phyloP scores from a whole-genome alignment of 371 early-diverging fungal genomes.

The Mortierella sp. region DNA sequence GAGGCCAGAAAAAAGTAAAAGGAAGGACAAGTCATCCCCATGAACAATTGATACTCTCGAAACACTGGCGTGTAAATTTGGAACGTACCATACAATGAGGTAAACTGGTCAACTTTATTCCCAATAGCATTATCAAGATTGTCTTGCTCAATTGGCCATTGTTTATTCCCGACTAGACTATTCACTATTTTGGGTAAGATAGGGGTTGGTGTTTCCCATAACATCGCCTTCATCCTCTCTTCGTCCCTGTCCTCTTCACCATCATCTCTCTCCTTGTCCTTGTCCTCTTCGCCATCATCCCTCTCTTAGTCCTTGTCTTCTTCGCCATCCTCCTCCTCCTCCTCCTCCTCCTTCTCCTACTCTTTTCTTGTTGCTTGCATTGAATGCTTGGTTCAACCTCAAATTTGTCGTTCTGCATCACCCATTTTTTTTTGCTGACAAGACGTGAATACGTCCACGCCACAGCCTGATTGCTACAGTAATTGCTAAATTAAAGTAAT shows the following conservation, averaged over 20 bases:
- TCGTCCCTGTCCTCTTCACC: too few relatives aligned
- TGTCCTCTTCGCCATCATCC: too few relatives aligned
- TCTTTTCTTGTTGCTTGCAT: not conserved
- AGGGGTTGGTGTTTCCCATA: not conserved
- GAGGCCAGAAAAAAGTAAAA: not conserved
- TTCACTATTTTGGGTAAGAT: not conserved
- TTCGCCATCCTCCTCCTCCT: too few relatives aligned
- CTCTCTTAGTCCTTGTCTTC: too few relatives aligned
- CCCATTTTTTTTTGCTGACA: too few relatives aligned
- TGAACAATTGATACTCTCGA: not conserved
- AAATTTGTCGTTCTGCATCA: too few relatives aligned
- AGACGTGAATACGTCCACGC: not conserved
- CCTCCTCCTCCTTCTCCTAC: not conserved
- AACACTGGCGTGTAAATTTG: not conserved
- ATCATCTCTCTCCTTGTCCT: too few relatives aligned
- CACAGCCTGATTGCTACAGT: not conserved
- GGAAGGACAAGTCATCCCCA: constrained; percentile 2
- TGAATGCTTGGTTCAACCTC: not conserved
- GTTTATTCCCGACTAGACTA: not conserved
- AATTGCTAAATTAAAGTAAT: not conserved
- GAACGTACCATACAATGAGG: not conserved
- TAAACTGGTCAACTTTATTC: constrained; percentile 7
- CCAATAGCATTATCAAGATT: not conserved
- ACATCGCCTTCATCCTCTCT: not conserved
- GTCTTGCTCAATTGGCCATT: not conserved